Percentiles rank a stretch among this genome's conserved stretches.
Conservation (phyloP, 352 stramenopile species). For the Lagenidium sp. region DNA sequence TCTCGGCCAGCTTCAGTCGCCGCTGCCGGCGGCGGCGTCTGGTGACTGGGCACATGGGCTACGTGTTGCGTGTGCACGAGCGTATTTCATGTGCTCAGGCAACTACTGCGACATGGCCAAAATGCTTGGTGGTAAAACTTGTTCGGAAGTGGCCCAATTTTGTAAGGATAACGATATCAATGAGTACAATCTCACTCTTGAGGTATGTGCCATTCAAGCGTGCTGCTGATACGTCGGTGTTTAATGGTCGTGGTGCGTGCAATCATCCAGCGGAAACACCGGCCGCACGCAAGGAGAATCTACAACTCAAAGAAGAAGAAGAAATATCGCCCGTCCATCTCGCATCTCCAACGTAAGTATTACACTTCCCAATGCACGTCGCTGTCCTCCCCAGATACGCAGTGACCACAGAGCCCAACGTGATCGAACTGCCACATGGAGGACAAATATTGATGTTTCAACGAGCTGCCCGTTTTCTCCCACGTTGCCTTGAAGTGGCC, state of each 20-base stretch:
- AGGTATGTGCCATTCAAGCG: conserved; percentile 24
- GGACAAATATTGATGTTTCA: too few species aligned
- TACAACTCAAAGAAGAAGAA: conserved; percentile 42
- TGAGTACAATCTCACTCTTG: conserved; percentile 30
- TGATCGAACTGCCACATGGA: conserved; percentile 35
- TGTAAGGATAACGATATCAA: conserved; percentile 65
- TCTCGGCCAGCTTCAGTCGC: conserved; percentile 38
- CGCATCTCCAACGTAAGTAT: conserved; percentile 59
- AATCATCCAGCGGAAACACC: conserved; percentile 14
- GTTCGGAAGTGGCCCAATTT: conserved; percentile 61
- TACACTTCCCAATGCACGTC: too few species aligned
- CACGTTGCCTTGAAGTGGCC: conserved; percentile 21
- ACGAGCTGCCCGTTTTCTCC: too few species aligned
- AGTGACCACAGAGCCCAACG: conserved; percentile 22
- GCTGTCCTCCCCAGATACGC: conserved; percentile 64
- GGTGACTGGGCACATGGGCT: too few species aligned
- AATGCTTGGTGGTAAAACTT: conserved; percentile 57
- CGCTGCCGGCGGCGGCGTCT: too few species aligned
- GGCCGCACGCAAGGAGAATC: conserved; percentile 15
- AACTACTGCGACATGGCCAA: conserved; percentile 75
- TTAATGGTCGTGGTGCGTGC: too few species aligned
- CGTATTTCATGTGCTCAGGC: conserved; percentile 58
- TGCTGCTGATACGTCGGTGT: too few species aligned
- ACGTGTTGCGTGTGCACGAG: conserved; percentile 40
- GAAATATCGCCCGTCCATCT: conserved; percentile 47